Conservation (phyloP, 306 rosid species). For the Elaeagnus macrophylla region DNA sequence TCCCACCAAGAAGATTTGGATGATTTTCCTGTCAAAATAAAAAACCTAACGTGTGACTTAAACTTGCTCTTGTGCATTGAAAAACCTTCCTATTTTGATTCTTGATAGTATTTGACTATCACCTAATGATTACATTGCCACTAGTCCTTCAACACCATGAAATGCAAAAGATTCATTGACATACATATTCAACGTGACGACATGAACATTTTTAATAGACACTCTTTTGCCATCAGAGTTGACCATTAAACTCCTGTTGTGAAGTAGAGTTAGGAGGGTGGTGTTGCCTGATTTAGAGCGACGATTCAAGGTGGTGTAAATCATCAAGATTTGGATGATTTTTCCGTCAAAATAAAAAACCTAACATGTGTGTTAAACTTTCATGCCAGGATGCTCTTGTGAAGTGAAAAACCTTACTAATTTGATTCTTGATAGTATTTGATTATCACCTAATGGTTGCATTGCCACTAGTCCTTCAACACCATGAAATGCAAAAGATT, state of each 20-base stretch:
- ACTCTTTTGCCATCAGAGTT: neutral
- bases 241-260: too few relatives aligned
- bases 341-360: too few relatives aligned
- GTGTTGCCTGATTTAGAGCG: too few relatives aligned
- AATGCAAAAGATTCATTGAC: conserved; percentile 12
- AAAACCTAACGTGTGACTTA: too few relatives aligned
- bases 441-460: neutral
- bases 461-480: conserved; percentile 12
- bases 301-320: too few relatives aligned
- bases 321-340: too few relatives aligned
- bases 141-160: conserved; percentile 14
- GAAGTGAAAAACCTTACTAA: neutral
- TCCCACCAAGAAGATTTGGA: too few relatives aligned
- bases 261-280: too few relatives aligned
- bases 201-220: conserved; percentile 3
- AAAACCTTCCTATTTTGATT: too few relatives aligned
- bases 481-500: conserved; percentile 15
- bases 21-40: too few relatives aligned
- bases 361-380: too few relatives aligned
- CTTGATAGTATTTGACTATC: neutral
- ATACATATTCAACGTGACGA: conserved; percentile 6
- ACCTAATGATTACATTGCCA: neutral
- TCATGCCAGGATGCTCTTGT: conserved; percentile 1
- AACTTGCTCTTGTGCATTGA: too few relatives aligned
- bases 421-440: neutral